Base-by-base conservation (phyloP, 176 grass and related monocot genomes). In the Saccharum spontaneum region DNA sequence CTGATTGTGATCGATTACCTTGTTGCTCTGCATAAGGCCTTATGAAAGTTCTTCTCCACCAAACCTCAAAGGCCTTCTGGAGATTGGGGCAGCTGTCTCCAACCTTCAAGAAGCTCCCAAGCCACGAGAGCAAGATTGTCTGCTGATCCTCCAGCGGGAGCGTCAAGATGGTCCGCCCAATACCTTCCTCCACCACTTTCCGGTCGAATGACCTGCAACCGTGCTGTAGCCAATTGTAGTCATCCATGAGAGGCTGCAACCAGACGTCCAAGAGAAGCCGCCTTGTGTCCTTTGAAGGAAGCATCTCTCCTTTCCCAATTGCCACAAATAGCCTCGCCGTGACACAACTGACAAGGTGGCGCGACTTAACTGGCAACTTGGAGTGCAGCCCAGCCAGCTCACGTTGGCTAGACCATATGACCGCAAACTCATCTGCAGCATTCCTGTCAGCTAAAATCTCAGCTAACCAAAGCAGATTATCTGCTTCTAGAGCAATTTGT, bases 41-140 rank as follows among this genome's bases (percentile, higher is more conserved):
- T 39, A 98, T 74, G 71, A 98, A 98, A 14, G 93, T 98, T 80
- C 96, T 91, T 72, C 89, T 91, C 96, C 96, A 95, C 96, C 96
- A 98, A 30, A 98, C 96, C 83, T 98, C 93, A 76, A 98, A 98
- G 17, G 96, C 96, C 82, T 90, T 92, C 87, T 95, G 96, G 55
- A 98, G 88, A 79, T 98, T 98, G 8, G 95, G 96, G 88, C 96
- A 98, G 59, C 86, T 88, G 70, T 94, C 86, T 0, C 93, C 93
- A 23, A 92, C 87, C 82, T 94, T 95, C 23, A 98, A 77, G 90
- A 98, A 96, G 57, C 86, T 91, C 15, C 87, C 90, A 3, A 98
- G 77, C 97, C 97, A 98, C 0, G 85, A 89, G 22, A 98, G 93
- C 78, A 98, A 67, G 75, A 98, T 94, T 0, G 69, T 89, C 84